Conservation (phyloP, 2,329 filamentous ascomycete genomes). For the Botrytis pseudocinerea region DNA sequence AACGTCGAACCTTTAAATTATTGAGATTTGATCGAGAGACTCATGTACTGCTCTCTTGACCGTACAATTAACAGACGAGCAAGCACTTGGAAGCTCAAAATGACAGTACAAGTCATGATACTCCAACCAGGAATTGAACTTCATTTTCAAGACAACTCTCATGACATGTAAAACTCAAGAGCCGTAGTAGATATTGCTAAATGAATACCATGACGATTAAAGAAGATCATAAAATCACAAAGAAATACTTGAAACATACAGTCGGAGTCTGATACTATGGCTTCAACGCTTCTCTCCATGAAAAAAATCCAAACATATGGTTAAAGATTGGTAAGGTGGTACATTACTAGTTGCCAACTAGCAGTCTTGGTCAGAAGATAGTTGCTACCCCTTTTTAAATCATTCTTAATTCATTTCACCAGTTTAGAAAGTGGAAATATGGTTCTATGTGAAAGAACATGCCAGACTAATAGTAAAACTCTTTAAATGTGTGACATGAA, state of each 20-base stretch:
- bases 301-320: not conserved
- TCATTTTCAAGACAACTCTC: not conserved
- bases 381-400: not conserved
- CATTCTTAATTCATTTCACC: not conserved
- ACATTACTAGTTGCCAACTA: not conserved
- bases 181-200: not conserved
- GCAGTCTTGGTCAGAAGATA: not conserved
- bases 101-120: not conserved
- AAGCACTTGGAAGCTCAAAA: not conserved
- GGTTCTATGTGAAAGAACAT: not conserved
- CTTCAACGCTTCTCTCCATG: not conserved
- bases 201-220: not conserved
- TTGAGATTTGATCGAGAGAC: rapidly evolving
- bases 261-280: too few relatives aligned
- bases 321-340: not conserved
- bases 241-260: not conserved
- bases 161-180: not conserved
- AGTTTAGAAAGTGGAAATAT: too few relatives aligned
- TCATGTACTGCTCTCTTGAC: not conserved
- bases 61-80: not conserved
- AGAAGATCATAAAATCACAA: not conserved
- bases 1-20: not conserved
- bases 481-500: not conserved
- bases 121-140: not conserved
- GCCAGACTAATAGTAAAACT: too few relatives aligned